Evolutionary conservation across 768 basidiomycete species (phyloP), one percentile per base, ranked within the genome.

Genomic region (Leccinum subgranulosum): DNA sequence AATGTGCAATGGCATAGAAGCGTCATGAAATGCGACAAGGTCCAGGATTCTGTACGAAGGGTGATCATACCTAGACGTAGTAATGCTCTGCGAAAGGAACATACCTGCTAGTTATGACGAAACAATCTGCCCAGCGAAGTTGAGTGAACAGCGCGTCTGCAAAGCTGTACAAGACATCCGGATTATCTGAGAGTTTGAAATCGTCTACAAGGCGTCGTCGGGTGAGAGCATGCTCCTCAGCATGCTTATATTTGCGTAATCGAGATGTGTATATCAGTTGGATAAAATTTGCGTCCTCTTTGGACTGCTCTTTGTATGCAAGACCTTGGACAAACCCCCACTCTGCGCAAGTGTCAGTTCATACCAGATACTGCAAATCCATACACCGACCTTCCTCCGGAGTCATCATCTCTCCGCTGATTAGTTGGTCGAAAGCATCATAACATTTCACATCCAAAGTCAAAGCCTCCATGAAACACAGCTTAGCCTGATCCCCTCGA

Each of bases 401-500:
- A 11, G 89, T 85, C 90, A 99, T 92, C 93, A 98, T 96, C 69
- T 95, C 92, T 2, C 93, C 91, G 19, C 84, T 87, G 27, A 98
- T 78, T 10, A 99, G 81, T 60, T 94, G 90, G 58, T 91, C 87
- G 67, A 97, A 98, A 2, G 94, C 88, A 62, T 98, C 97, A 65
- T 93, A 98, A 71, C 96, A 98, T 73, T 97, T 97, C 33, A 98
- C 92, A 63, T 99, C 97, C 21, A 98, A 79, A 2, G 89, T 83
- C 21, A 99, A 80, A 1, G 97, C 95, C 67, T 99, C 96, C 86
- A 97, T 88, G 67, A 98, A 97, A 64, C 92, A 93, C 51, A 90
- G 81, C 69, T 98, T 98, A 1, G 97, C 97, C 64, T 90, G 84
- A 52, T 94, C 89, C 21, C 87, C 86, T 11, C 94, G 88, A 65